Evolutionary conservation across 2,329 filamentous ascomycete species (phyloP), one percentile per base, ranked within the genome.

Genomic region (Bipolaris victoriae): DNA sequence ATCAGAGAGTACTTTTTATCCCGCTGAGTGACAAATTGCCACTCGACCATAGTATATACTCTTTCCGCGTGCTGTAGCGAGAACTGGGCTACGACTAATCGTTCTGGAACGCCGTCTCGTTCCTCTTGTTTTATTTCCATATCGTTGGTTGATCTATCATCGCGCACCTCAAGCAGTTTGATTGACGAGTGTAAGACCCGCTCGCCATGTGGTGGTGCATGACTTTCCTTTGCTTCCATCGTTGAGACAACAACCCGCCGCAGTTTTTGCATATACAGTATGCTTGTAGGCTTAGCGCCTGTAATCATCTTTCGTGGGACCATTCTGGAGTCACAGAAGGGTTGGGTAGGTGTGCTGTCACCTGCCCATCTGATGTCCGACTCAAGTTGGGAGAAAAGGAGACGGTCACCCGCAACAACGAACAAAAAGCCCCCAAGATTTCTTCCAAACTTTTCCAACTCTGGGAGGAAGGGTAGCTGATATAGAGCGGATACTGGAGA

Each of bases 11-110:
- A 89, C 0, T 76, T 81, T 53, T 83, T 84, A n/a, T 79, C 80
- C 4, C 64, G 57, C 36, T 84, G 80, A 53, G 84, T 84, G 31
- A 79, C 76, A 60, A 84, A 86, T 5, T 80, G 72, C 90, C 90
- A 92, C 59, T 90, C 86, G 1, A 83, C 73, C 7, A 92, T 72
- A 1, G 84, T 81, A 41, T 85, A 80, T 1, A 92, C 83, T 37
- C 80, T 81, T 60, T 90, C 87, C 0, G 83, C 83, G 0, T 75
- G 61, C 43, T 84, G 81, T 15, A 92, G 77, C 3, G 83, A 83
- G 15, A 80, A 81, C 29, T 88, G 83, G 55, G 82, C 84, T 1
- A 81, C 76, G 0, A 80, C 72, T 0, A 75, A 69, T 3, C 77
- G 73, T 15, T 75, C 3, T 13, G 5, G 11, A 26, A 45, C 4